Conservation (phyloP, 2,329 filamentous ascomycete genomes). For the Fusarium metavorans region DNA sequence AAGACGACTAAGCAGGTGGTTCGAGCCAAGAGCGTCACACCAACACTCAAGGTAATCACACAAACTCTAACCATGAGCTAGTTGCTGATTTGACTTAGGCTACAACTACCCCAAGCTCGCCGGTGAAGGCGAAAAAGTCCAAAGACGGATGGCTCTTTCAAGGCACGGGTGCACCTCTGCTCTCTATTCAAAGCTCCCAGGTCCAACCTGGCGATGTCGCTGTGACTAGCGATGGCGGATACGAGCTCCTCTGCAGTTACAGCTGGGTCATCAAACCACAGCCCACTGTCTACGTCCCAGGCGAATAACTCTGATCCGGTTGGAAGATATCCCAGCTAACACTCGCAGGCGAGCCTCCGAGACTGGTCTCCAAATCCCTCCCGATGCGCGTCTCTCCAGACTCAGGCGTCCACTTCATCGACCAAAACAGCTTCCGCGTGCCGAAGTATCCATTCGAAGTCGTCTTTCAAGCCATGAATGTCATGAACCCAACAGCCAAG, state of each 20-base stretch:
- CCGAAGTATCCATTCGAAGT: constrained; percentile 44
- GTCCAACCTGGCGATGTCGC: not conserved
- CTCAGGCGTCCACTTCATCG: constrained; percentile 4
- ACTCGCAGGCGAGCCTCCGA: constrained; percentile 5
- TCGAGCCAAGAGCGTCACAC: not conserved
- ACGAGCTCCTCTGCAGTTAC: constrained; percentile 29
- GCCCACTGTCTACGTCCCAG: constrained; percentile 22
- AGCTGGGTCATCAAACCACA: constrained; percentile 10
- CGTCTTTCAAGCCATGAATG: constrained; percentile 43
- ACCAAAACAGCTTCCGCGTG: constrained; percentile 22
- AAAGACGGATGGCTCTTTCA: not conserved
- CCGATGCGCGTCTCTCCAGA: constrained; percentile 12
- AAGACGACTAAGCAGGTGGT: not conserved
- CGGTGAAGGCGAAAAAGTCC: not conserved
- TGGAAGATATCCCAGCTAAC: not conserved
- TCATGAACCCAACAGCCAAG: constrained; percentile 35
- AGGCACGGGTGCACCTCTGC: not conserved
- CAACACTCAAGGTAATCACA: not conserved
- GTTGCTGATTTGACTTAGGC: not conserved
- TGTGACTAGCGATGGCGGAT: constrained; percentile 1
- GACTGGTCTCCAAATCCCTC: not conserved
- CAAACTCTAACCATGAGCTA: not conserved
- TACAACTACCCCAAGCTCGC: not conserved
- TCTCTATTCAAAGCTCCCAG: not conserved
- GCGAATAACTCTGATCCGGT: not conserved